Evolutionary conservation across 345 rosid species (phyloP), one percentile per base, ranked within the genome.

Genomic region (Sisymbrium irio): DNA sequence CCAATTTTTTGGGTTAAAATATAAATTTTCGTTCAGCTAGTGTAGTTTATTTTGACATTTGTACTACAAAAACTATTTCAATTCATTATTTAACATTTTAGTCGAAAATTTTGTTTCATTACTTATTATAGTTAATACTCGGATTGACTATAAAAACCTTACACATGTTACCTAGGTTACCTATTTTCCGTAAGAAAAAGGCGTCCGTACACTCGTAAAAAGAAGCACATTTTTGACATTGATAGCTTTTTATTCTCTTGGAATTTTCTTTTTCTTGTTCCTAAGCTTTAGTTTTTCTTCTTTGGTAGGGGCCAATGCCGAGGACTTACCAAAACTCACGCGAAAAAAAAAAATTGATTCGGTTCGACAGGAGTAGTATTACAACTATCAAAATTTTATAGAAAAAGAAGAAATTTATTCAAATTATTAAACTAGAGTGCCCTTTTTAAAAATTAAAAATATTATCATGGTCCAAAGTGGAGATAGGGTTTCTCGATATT

Each of bases 391-490:
- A 55, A 63, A 6, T 1, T 41, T 22, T n/a, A 32, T 28, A 45
- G 33, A 61, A 60, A 66, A 45, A 19, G 1, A 77, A 70, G 3
- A 53, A 15, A 70, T 30, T 25, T 4, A 17, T 5, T 37, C 22
- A 68, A 76, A 9, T 39, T 19, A 40, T 58, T 32, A 14, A 20
- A 53, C 28, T 22, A 51, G 59, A 53, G 51, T 25, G 65, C 14
- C 65, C 65, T 44, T 76, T 63, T 10, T 32, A 27, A 5, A 25
- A 69, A 54, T 69, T 15, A 10, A 46, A 17, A 36, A 77, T 70
- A 30, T 77, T 70, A 77, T 77, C 80, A 70, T 77, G 67, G 62
- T 70, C 61, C 67, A 63, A 70, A 70, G 76, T 76, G 79, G 71
- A 70, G 79, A 76, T 76, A 70, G 62, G 60, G 39, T 71, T 77